Base-by-base conservation (phyloP, 306 rosid species). In the Abrus precatorius region DNA sequence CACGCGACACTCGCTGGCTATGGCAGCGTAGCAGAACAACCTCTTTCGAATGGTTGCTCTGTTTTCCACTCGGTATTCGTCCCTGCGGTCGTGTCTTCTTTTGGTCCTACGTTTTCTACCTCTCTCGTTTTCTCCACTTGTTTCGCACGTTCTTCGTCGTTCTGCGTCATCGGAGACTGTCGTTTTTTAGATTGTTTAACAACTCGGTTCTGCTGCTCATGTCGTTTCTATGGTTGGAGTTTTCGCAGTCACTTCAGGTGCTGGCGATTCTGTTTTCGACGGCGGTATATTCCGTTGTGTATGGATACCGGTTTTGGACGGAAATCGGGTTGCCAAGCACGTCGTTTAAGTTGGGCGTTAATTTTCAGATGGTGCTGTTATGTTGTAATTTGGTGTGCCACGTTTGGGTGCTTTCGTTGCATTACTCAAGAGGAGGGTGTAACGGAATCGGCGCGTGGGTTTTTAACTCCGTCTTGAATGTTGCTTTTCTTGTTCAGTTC, bases 381-480 rank as follows among this genome's bases (percentile, higher is more conserved):
- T 79, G 74, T 0, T 89, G 86, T 43, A 93, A 90, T 67, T 6
- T 91, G 84, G 84, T 80, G 1, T 91, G 94, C 75, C 96, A 93
- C 38, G 47, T 82, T 11, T 92, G 90, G 11, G 97, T 93, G 1
- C 80, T 93, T 12, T 48, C 59, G 9, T 69, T 93, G 49, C 97
- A 93, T 78, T 79, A 87, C 14, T 14, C 73, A 48, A 88, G 89
- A 85, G 96, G 97, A 13, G 97, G 97, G 33, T 93, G 97, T 59
- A 91, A 93, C 10, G 97, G 97, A 36, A 91, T 93, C 7, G 97
- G 94, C 0, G 96, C 97, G 6, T 93, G 96, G 97, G 38, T 76
- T 5, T 87, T 84, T 65, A 93, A 89, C 75, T 87, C 94, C 0
- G 83, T 89, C 1, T 72, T 93, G 13, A 88, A 91, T 65, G 89